Evolutionary conservation across 2,329 filamentous ascomycete genomes (phyloP).

Genomic region (Pseudogymnoascus pannorum): DNA sequence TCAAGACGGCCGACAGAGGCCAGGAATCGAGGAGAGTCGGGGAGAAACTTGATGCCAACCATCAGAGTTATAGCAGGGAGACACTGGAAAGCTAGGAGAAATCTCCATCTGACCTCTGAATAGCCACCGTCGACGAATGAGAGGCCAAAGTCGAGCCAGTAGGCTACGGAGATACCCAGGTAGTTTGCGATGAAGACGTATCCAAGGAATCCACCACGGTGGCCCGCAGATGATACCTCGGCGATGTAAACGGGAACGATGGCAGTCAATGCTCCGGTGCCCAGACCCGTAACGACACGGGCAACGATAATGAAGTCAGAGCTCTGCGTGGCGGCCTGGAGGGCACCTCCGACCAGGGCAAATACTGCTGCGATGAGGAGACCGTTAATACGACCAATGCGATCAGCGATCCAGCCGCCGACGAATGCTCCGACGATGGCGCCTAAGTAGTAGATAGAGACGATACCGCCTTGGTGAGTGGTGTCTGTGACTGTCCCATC

Average conservation of each 20-base stretch:
- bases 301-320: conserved; percentile 28
- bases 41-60: conserved; percentile 34
- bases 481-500: conserved; percentile 22
- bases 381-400: conserved; percentile 45
- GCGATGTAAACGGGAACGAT: conserved; percentile 26
- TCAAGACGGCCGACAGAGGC: conserved; percentile 14
- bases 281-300: conserved; percentile 27
- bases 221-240: conserved; percentile 23
- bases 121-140: conserved; percentile 29
- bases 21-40: conserved; percentile 35
- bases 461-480: conserved; percentile 27
- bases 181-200: conserved; percentile 27
- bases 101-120: conserved; percentile 24
- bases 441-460: conserved; percentile 27
- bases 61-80: conserved; percentile 36
- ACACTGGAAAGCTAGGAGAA: conserved; percentile 28
- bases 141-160: conserved; percentile 31
- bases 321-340: conserved; percentile 19
- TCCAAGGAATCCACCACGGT: conserved; percentile 25
- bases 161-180: conserved; percentile 25
- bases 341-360: conserved; percentile 24
- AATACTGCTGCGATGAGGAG: conserved; percentile 37
- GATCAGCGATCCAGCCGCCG: conserved; percentile 43
- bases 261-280: conserved; percentile 28
- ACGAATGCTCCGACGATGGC: conserved; percentile 25